Base-by-base conservation (phyloP, 2,329 filamentous ascomycete species). In the Verticillium zaregamsianum region DNA sequence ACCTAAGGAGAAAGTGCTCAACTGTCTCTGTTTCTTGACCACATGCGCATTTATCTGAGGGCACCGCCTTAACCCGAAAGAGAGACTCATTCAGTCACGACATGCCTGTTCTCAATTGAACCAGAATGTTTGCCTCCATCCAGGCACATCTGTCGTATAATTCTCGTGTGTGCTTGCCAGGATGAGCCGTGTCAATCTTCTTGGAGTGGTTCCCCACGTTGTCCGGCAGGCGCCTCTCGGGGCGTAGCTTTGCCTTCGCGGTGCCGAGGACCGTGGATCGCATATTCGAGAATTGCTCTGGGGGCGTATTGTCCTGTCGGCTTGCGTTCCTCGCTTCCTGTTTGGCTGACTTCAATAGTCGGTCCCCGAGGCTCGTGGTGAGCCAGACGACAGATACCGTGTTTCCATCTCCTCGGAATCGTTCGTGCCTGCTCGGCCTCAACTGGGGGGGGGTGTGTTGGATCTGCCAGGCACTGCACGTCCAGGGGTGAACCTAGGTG, bases 1-100 rank as follows among this genome's bases (percentile, higher is more conserved):
- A 71, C 64, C 63, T 62, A 61, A 70, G 71, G 61, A 71, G 66
- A 37, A 70, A 70, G 65, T 70, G 64, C 55, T 71, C 64, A n/a
- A 68, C 66, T 32, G 64, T 71, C 59, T 71, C 67, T 70, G 60
- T 67, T 28, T 54, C 64, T 61, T 60, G 54, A n/a, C 62, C 62
- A 28, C 59, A 64, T 25, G 52, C 59, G 55, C 55, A 66, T 59
- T 64, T 45, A 35, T 59, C 49, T 54, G 49, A 61, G 45, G 49
- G 28, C 33, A 25, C 55, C 12, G 49, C 64, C 56, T 55, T 59
- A n/a, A 64, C 63, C 23, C 59, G 57, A 35, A 59, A 56, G n/a
- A 66, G 61, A 39, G 55, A 67, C 12, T 52, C 60, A 31, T 67
- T 68, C n/a, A 68, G 58, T 59, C 65, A 62, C 2, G 57, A 57